Percentiles rank a stretch among this genome's conserved stretches.
phyloP scores from a whole-genome alignment of 2,329 filamentous ascomycete genomes.

The Aspergillus amoenus region DNA sequence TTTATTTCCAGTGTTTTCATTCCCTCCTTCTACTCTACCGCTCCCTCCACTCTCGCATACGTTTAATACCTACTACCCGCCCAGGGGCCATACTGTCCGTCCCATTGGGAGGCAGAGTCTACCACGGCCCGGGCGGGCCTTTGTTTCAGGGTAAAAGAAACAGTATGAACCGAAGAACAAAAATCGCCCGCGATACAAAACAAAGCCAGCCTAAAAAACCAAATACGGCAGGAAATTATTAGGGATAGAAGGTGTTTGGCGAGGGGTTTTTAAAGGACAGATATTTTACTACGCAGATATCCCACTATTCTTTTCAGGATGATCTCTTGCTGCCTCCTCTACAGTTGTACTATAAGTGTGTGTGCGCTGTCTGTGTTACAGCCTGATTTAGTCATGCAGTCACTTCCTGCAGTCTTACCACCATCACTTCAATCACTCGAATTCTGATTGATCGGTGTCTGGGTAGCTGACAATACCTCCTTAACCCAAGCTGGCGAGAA shows the following conservation, averaged over 20 bases:
- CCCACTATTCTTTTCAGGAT: conserved; percentile 7
- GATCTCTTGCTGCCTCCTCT: neutral
- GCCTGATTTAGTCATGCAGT: neutral
- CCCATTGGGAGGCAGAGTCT: neutral
- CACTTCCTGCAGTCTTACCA: neutral
- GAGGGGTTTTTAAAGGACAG: conserved; percentile 6
- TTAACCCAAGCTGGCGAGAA: neutral
- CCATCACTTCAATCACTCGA: neutral
- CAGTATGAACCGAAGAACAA: neutral
- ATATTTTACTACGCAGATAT: conserved; percentile 6
- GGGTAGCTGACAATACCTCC: neutral
- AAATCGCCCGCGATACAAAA: neutral
- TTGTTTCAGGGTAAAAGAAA: neutral
- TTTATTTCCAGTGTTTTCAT: conserved; percentile 6
- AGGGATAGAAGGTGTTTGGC: conserved; percentile 6
- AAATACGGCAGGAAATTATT: neutral
- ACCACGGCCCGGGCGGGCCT: neutral
- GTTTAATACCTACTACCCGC: conserved; percentile 18
- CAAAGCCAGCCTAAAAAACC: neutral
- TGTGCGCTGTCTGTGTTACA: neutral
- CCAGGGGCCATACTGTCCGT: conserved; percentile 6
- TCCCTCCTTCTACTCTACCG: conserved; percentile 10
- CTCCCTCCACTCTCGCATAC: conserved; percentile 4
- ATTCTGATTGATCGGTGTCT: neutral
- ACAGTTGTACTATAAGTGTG: neutral